These are phyloP conservation scores for Hyaloscypha variabilis DNA, from an alignment of 495 filamentous ascomycete species.

Conservation along the genomic window DNA sequence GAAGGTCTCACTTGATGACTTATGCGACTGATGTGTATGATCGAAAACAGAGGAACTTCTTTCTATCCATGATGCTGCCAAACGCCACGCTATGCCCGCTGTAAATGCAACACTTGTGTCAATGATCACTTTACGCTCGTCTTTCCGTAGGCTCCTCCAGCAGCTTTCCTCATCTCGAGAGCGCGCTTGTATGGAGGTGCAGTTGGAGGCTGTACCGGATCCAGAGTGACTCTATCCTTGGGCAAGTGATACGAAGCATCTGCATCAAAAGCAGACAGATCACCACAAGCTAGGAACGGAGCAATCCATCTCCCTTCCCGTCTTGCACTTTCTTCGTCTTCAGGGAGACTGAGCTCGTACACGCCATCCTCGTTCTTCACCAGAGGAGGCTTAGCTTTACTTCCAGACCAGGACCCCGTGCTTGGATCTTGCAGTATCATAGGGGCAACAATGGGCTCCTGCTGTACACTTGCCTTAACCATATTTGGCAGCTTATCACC, in stretches of 20 bases:
- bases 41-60: background rate
- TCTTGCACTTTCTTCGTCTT: constrained; percentile 30
- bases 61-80: background rate
- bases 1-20: background rate
- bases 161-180: constrained; percentile 76
- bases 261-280: constrained; percentile 91
- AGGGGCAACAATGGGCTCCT: constrained; percentile 39
- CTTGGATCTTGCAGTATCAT: constrained; percentile 40
- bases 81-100: constrained; percentile 22
- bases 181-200: constrained; percentile 93
- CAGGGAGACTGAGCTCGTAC: constrained; percentile 57
- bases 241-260: constrained; percentile 92
- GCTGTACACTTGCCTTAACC: constrained; percentile 39
- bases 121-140: constrained; percentile 46
- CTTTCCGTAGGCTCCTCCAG: constrained; percentile 83
- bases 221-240: constrained; percentile 71
- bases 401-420: constrained; percentile 45
- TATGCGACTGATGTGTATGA: background rate
- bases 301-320: constrained; percentile 76
- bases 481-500: constrained; percentile 52
- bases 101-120: constrained; percentile 7
- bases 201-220: constrained; percentile 94
- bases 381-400: constrained; percentile 13
- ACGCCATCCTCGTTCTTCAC: constrained; percentile 59
- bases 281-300: constrained; percentile 93